phyloP scores from a whole-genome alignment of 2,329 filamentous ascomycete species.

The Cercospora berteroae region DNA sequence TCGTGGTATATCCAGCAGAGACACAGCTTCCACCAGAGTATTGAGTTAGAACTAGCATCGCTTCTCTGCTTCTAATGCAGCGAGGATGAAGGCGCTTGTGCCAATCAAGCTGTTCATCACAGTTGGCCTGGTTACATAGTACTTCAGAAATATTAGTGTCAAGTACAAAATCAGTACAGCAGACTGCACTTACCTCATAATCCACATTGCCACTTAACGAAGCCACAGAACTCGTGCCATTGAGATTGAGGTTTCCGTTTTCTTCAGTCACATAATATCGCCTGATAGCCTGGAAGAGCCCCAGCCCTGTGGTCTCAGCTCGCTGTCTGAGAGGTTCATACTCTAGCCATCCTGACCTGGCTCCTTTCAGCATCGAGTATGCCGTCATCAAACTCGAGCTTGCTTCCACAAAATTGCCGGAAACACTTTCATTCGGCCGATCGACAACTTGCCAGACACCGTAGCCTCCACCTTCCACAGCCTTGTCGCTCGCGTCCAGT shows the following conservation, averaged over 20 bases:
- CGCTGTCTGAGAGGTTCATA: conserved; percentile 31
- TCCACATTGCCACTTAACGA: conserved; percentile 51
- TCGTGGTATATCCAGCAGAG: conserved; percentile 61
- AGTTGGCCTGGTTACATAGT: conserved; percentile 45
- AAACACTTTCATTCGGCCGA: conserved; percentile 40
- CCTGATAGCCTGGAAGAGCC: conserved; percentile 49
- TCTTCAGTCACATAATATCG: conserved; percentile 49
- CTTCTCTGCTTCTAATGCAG: conserved; percentile 38
- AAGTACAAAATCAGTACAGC: neutral
- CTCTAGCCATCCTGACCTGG: conserved; percentile 40
- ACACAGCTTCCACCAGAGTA: neutral
- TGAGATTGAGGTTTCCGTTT: conserved; percentile 44
- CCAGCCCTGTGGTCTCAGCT: conserved; percentile 45
- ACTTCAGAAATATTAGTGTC: conserved; percentile 33
- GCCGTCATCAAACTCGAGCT: conserved; percentile 59
- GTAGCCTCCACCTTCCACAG: conserved; percentile 20
- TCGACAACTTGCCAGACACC: conserved; percentile 61
- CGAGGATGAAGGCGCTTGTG: conserved; percentile 43
- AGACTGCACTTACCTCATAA: conserved; percentile 46
- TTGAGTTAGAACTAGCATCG: conserved; percentile 10
- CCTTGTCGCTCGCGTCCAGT: conserved; percentile 40
- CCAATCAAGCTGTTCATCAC: conserved; percentile 43
- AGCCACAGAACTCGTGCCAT: conserved; percentile 51
- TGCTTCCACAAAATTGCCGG: conserved; percentile 61
- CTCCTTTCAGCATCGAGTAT: conserved; percentile 53